Evolutionary conservation across 2,329 filamentous ascomycete species (phyloP), one percentile per base, ranked within the genome.

Genomic region (Dendryphion nanum): DNA sequence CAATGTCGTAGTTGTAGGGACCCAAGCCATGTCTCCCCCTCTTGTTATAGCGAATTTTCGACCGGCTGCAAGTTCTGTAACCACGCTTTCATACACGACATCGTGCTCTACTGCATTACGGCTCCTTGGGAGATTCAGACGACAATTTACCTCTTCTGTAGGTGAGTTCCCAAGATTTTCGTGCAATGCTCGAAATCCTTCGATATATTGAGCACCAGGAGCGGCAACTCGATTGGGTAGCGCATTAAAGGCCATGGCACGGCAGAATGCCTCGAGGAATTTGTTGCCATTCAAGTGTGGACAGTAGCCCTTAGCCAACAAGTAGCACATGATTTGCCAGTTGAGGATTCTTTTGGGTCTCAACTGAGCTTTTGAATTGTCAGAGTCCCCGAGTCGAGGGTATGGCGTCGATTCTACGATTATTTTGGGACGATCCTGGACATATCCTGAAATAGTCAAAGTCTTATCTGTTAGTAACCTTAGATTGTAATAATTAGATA

Each of bases 11-110:
- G 18, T 19, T 18, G n/a, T 10, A 3, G 42, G 42, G 6, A 45
- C 33, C 42, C 42, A 45, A 29, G 42, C 42, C 30, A 38, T 6
- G 21, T 18, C 14, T 4, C 20, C 30, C n/a, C 37, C 17, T n/a
- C 20, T 40, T 12, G 42, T 45, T 15, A 39, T 21, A 18, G 16
- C n/a, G 20, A 39, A 39, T 30, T 34, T 34, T 19, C 37, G 30
- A 28, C 37, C 37, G 7, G 18, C 19, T n/a, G 37, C 13, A 19
- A 39, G 37, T 29, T 39, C 12, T 12, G 14, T 6, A 13, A 33
- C 21, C 30, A 34, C n/a, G 21, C 20, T 39, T 20, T 34, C 30
- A 21, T 34, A 39, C 12, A 34, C 19, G 10, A 26, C 23, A 26
- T 8, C 10, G 23, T n/a, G 10, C 3, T 26, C 23, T n/a, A n/a